Conservation (phyloP, 2,329 filamentous ascomycete genomes). For the Alternaria panax region DNA sequence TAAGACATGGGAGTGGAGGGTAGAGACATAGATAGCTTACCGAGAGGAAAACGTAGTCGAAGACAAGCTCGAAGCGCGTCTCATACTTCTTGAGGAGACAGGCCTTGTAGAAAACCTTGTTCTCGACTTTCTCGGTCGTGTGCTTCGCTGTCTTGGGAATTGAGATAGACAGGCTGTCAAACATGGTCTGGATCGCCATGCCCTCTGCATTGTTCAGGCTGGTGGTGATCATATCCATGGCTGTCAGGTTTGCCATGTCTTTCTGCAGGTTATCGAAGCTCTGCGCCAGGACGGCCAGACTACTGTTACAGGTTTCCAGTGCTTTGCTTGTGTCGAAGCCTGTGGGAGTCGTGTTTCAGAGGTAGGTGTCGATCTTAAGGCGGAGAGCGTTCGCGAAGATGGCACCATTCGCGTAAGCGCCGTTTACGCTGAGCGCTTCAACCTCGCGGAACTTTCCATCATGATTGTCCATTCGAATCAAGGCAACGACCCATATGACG, state of each 20-base stretch:
- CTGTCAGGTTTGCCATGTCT: constrained; percentile 25
- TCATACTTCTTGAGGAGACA: constrained; percentile 18
- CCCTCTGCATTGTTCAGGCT: constrained; percentile 4
- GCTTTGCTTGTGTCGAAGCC: constrained; percentile 32
- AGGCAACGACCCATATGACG: constrained; percentile 41
- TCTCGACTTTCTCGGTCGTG: constrained; percentile 9
- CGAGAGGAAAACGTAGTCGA: constrained; percentile 19
- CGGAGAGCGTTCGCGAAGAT: constrained; percentile 1
- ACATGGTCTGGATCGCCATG: constrained; percentile 27
- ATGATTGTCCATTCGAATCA: constrained; percentile 13
- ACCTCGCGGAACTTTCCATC: constrained; percentile 19
- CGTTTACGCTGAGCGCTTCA: neutral
- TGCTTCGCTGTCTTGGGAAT: constrained; percentile 19
- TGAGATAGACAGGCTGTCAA: constrained; percentile 34
- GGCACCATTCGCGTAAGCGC: constrained; percentile 9
- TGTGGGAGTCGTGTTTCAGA: constrained; percentile 34
- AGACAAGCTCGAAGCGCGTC: constrained; percentile 36
- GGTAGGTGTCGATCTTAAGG: constrained; percentile 10
- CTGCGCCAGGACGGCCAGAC: constrained; percentile 1
- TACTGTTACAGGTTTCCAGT: constrained; percentile 12
- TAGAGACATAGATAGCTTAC: neutral
- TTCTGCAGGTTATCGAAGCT: constrained; percentile 16
- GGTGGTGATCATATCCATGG: neutral
- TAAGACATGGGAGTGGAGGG: constrained; percentile 27
- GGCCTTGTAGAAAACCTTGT: neutral